Evolutionary conservation across 176 grass and related monocot genomes (phyloP).

Genomic region (Hyparrhenia diplandra): DNA sequence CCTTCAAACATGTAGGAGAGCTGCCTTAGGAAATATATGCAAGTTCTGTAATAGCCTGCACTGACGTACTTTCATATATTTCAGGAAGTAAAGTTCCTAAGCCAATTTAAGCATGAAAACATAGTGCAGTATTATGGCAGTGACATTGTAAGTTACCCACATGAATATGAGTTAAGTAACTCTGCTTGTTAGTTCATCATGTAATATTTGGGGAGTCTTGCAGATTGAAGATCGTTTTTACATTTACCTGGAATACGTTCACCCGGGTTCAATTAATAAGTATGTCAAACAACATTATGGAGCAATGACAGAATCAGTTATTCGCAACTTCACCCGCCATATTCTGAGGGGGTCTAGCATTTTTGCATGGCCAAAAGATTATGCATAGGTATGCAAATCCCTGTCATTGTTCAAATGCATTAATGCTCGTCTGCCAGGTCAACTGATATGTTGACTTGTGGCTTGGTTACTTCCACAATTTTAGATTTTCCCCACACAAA

Average conservation of each 20-base stretch:
- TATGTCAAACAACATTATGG: slow-evolving; percentile 83
- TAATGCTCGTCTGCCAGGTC: too few relatives aligned
- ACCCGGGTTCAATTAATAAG: slow-evolving; percentile 97
- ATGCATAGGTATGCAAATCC: slow-evolving; percentile 41
- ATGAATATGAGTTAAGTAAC: slow-evolving; percentile 2
- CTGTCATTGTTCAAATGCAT: background rate
- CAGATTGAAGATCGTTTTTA: slow-evolving; percentile 81
- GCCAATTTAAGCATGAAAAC: slow-evolving; percentile 91
- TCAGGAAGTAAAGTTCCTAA: slow-evolving; percentile 96
- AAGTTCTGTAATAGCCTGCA: background rate
- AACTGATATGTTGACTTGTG: background rate
- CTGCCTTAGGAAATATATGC: background rate
- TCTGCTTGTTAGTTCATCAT: background rate
- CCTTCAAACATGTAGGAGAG: background rate
- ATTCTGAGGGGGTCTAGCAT: slow-evolving; percentile 79
- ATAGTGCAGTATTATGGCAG: slow-evolving; percentile 97
- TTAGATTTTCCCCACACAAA: slow-evolving; percentile 18
- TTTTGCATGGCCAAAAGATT: slow-evolving; percentile 94
- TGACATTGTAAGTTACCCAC: slow-evolving; percentile 68
- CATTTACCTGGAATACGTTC: slow-evolving; percentile 96
- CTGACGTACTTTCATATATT: slow-evolving; percentile 39
- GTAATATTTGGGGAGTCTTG: slow-evolving; percentile 25
- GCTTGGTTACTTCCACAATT: background rate
- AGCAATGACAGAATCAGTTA: slow-evolving; percentile 92
- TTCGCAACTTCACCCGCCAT: slow-evolving; percentile 94